Base-by-base conservation (phyloP, 108 stramenopile species). In the Pseudonitzschia delicatissima region DNA sequence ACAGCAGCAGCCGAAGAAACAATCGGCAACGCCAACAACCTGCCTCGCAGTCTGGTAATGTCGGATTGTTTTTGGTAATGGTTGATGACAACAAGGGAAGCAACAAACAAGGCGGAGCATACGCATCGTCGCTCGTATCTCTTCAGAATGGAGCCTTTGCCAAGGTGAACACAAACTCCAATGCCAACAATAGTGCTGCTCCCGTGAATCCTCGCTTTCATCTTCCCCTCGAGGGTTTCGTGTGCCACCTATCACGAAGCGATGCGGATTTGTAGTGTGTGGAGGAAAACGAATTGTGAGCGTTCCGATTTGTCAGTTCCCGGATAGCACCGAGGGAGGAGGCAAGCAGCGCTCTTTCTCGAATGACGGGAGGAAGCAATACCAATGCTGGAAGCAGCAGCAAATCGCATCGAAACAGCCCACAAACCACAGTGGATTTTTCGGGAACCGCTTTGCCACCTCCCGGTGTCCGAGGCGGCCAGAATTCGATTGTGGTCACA, bases 71-170 rank as follows among this genome's bases (percentile, higher is more conserved):
- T 72, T 66, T 93, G 34, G 50, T 93, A 15, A 57, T 93, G 59
- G 84, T 90, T 0, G 92, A 93, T 50, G 92, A 93, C 67, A 76
- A 89, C 70, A 79, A 80, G 29, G 91, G 87, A 35, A 53, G 59
- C 34, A 27, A 35, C 59, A 61, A 65, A 59, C 52, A 42, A 28
- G 53, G 67, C 1, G 91, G 92, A 12, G 78, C 82, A 0, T 93
- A 80, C 44, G 86, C 78, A 1, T 74, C 92, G 11, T 62, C 76
- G 21, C 60, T 88, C 39, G 78, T 89, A 0, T 69, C 85, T n/a
- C 64, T 88, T 2, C 73, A 72, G 57, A 74, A 88, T 34, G 88
- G 91, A 7, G 57, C 82, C 9, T 89, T 89, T 73, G 67, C 62
- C 12, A 74, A 82, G 31, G 23, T 89, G 0, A 44, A 79, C 20